Conservation (phyloP, 2,329 filamentous ascomycete species). For the Clarireedia monteithiana region DNA sequence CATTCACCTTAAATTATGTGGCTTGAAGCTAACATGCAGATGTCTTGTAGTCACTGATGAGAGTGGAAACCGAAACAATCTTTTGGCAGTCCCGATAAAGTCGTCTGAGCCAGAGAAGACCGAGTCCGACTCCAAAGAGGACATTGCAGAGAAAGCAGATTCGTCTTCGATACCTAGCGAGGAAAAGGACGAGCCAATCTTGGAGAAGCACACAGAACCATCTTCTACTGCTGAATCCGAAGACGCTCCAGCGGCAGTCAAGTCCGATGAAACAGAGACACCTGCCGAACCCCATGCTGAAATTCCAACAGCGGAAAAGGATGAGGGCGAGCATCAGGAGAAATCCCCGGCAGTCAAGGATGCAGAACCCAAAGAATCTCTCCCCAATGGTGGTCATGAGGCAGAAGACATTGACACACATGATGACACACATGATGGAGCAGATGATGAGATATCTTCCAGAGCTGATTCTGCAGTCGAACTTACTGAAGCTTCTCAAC, state of each 20-base stretch:
- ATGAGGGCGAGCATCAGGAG: no score
- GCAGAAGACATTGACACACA: no score
- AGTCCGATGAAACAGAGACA: not conserved
- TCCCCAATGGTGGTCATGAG: no score
- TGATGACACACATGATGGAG: no score
- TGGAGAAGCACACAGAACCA: not conserved
- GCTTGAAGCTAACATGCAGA: conserved; percentile 1
- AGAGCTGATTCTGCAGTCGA: no score
- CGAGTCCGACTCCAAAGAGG: not conserved
- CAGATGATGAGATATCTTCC: no score
- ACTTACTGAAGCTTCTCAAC: no score
- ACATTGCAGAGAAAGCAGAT: not conserved
- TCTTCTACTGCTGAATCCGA: not conserved
- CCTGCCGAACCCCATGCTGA: not conserved
- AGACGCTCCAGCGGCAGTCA: no score
- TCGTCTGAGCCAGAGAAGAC: conserved; percentile 1
- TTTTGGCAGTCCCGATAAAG: conserved; percentile 31
- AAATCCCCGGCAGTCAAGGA: no score
- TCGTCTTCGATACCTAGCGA: not conserved
- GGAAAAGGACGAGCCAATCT: not conserved
- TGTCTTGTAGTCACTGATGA: conserved; percentile 38
- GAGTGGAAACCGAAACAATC: conserved; percentile 46
- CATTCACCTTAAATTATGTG: not conserved
- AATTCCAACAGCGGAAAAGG: no score
- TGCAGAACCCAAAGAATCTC: no score